Base-by-base conservation (phyloP, 2,329 filamentous ascomycete species). In the Paracorniculantispora psalliotae region DNA sequence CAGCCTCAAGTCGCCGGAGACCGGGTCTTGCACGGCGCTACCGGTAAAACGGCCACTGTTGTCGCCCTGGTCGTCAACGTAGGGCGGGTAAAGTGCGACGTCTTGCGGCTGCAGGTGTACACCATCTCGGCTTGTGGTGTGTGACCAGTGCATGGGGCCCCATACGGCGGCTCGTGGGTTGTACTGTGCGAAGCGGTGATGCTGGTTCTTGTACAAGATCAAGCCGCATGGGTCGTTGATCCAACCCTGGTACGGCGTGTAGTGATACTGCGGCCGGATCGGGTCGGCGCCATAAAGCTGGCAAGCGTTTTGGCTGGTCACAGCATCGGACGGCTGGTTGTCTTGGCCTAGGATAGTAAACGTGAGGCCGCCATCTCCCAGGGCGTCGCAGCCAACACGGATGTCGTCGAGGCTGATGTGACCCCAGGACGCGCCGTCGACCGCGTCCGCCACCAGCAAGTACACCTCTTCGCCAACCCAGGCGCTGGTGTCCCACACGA, bases 371-470 rank as follows among this genome's bases (percentile, higher is more conserved):
- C 62, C 61, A 52, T 70, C 61, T 37, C 58, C 58, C 44, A 69
- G 63, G 35, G 68, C 68, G 46, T 61, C 50, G 33, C 62, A 65
- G 23, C 68, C 69, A 49, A 69, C 63, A 15, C 69, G 64, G 41
- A 71, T 57, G 54, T 71, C 69, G 52, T 71, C 69, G 13, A 71
- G 59, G 63, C 69, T 69, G 64, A 71, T 70, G 41, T 71, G 68
- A n/a, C 63, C 64, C 64, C 64, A 65, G 17, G 52, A 59, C 10
- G 59, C 46, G 41, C 59, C 59, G 21, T 61, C 65, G 61, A 61
- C 66, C 37, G 61, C 66, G 57, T 68, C 68, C 26, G 65, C 59
- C 19, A 69, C 61, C 19, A 67, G 43, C 26, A 66, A 28, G 33
- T 66, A 61, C 10, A 65, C 64, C 28, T 59, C 52, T 49, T 71